These are phyloP conservation scores for Lepiota venenata DNA, from an alignment of 768 basidiomycete species.

Conservation along the genomic window DNA sequence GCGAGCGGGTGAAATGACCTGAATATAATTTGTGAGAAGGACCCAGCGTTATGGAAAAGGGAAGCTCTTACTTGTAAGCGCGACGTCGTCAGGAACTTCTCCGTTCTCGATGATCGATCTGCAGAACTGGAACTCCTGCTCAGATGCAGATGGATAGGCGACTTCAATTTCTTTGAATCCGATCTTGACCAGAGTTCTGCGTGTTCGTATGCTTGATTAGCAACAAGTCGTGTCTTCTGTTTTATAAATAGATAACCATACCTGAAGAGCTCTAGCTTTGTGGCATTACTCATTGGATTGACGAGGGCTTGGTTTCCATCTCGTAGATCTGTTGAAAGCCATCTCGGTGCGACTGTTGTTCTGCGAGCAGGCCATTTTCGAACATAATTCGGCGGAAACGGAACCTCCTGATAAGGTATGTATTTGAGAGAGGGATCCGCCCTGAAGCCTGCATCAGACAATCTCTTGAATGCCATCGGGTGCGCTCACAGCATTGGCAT, in stretches of 20 bases:
- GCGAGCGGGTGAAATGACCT: conserved; percentile 95
- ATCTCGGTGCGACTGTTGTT: conserved; percentile 79
- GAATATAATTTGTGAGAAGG: conserved; percentile 14
- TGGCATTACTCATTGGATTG: conserved; percentile 90
- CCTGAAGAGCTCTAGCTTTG: conserved; percentile 50
- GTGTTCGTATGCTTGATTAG: conserved; percentile 22
- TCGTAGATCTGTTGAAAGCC: conserved; percentile 96
- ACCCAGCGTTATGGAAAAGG: conserved; percentile 13
- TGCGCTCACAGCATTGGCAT: conserved; percentile 70
- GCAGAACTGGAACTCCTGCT: conserved; percentile 92
- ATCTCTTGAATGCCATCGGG: background rate
- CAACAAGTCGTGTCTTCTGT: conserved; percentile 76
- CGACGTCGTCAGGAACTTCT: conserved; percentile 88
- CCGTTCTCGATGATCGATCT: conserved; percentile 81
- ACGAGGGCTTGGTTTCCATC: conserved; percentile 97
- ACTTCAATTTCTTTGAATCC: conserved; percentile 98
- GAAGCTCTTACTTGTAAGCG: conserved; percentile 77
- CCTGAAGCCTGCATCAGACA: conserved; percentile 33
- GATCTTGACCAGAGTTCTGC: conserved; percentile 79
- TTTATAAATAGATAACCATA: conserved; percentile 39
- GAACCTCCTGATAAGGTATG: conserved; percentile 79
- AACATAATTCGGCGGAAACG: conserved; percentile 25
- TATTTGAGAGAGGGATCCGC: conserved; percentile 86
- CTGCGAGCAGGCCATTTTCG: conserved; percentile 92
- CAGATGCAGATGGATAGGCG: conserved; percentile 94